Conservation (phyloP, 441 rosid species). For the California macrophylla region DNA sequence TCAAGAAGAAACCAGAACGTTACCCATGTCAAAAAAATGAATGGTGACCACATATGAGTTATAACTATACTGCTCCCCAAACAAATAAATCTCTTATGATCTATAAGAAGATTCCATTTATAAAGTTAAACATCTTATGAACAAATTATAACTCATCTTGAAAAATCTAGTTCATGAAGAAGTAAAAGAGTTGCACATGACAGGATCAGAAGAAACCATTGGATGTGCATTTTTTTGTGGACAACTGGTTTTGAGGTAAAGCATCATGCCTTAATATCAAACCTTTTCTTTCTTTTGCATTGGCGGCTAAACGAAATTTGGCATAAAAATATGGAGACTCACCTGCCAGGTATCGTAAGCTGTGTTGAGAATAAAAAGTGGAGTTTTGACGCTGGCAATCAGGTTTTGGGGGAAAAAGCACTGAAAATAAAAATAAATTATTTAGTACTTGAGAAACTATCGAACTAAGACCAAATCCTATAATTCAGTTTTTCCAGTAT, state of each 20-base stretch:
- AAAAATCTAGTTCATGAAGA: not conserved
- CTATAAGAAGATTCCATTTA: not conserved
- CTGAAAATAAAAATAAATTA: constrained; percentile 19
- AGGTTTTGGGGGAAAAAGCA: constrained; percentile 30
- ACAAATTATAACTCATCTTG: not conserved
- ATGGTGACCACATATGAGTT: not conserved
- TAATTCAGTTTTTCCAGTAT: not conserved
- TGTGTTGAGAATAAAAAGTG: constrained; percentile 70
- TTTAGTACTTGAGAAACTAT: not conserved
- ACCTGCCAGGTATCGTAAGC: constrained; percentile 8
- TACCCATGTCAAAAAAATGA: not conserved
- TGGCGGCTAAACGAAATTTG: constrained; percentile 47
- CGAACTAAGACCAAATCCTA: no score
- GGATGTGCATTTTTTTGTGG: constrained; percentile 1
- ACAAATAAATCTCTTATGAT: not conserved
- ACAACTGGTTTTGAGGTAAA: not conserved
- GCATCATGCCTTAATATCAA: no score
- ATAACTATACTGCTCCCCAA: not conserved
- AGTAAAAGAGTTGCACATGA: no score
- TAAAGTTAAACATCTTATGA: not conserved
- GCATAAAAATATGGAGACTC: constrained; percentile 26
- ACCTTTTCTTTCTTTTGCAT: constrained; percentile 1
- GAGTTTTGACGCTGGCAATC: constrained; percentile 14
- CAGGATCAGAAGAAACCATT: constrained; percentile 17
- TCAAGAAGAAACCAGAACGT: not conserved